Base-by-base conservation (phyloP, 2,329 filamentous ascomycete genomes). In the Penicillium concentricum region DNA sequence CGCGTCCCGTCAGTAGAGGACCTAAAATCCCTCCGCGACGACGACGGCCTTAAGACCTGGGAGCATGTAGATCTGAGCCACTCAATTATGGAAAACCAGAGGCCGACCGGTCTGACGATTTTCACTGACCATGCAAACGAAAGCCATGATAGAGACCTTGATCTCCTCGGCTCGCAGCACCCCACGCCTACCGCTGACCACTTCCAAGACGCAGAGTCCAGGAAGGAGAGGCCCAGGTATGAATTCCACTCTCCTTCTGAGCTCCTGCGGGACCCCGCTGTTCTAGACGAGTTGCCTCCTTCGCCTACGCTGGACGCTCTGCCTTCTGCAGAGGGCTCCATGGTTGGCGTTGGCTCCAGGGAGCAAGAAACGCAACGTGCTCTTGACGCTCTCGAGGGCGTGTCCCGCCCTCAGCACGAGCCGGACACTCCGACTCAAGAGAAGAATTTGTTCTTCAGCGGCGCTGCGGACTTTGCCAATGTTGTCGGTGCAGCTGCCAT, bases 131-230 rank as follows among this genome's bases (percentile, higher is more conserved):
- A 67, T 16, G 58, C 63, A 12, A 62, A 72, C 16, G 53, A 72
- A 20, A 62, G 67, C 2, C 69, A 74, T 4, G 67, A 71, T 10
- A 67, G 75, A 13, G 60, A 67, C 0, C 28, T 60, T 9, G 82
- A 86, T 48, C 68, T 82, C 28, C 74, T 86, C 9, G 87, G 80
- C 43, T 90, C 87, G 6, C 78, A 86, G 61, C 84, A 90, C 67
- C 81, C 82, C 0, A 92, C 89, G 1, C 89, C 89, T 1, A 89
- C 85, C 59, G 87, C 87, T 5, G 80, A 79, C 18, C 72, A 77
- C 10, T 82, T 81, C 50, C 69, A 74, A 44, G 66, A 65, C 2
- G 30, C 57, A 51, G 28, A 59, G 67, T 46, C 58, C 56, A 72
- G 71, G 55, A 71, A 74, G 38, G 74, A 80, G 37, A 74, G 74